These are phyloP conservation scores for grape (Vitis vinifera) DNA, from an alignment of 164 flowering plant genomes.

Conservation along the genomic window DNA sequence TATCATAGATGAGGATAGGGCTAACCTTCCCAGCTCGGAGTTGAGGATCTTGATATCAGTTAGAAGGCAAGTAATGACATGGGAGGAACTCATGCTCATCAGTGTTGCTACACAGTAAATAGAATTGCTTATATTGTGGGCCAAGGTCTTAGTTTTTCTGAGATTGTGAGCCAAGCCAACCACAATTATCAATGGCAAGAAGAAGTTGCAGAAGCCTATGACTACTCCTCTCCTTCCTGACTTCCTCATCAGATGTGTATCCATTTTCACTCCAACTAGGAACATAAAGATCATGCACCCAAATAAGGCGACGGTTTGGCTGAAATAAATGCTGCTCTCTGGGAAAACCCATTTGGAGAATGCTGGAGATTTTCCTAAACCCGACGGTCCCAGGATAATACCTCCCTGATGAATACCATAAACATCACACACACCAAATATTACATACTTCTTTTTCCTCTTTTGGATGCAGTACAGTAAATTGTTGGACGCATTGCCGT, in stretches of 20 bases:
- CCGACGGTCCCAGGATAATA: constrained; percentile 16
- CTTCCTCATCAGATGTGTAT: constrained; percentile 11
- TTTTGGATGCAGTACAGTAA: too few relatives aligned
- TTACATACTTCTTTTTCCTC: too few relatives aligned
- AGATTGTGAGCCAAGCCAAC: not conserved
- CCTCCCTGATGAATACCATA: constrained; percentile 15
- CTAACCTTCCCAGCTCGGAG: constrained; percentile 31
- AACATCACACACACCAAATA: not conserved
- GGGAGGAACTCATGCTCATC: constrained; percentile 19
- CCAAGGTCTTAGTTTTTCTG: not conserved
- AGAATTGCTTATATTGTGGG: not conserved
- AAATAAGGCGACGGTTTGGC: constrained; percentile 13
- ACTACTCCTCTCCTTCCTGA: constrained; percentile 21
- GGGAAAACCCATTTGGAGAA: not conserved
- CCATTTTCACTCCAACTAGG: constrained; percentile 23
- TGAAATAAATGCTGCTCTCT: not conserved
- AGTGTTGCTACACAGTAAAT: constrained; percentile 4
- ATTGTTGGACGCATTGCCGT: too few relatives aligned
- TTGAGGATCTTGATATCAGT: constrained; percentile 31
- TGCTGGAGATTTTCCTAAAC: constrained; percentile 2
- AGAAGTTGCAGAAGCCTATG: constrained; percentile 17
- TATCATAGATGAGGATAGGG: constrained; percentile 16
- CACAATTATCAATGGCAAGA: constrained; percentile 7
- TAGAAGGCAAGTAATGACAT: constrained; percentile 20
- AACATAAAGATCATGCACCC: constrained; percentile 19